Percentiles rank a stretch among this genome's conserved stretches.
Evolutionary conservation across 1,139 yeast species (phyloP).

Genomic region (Yamadazyma spencermartinsiae): DNA sequence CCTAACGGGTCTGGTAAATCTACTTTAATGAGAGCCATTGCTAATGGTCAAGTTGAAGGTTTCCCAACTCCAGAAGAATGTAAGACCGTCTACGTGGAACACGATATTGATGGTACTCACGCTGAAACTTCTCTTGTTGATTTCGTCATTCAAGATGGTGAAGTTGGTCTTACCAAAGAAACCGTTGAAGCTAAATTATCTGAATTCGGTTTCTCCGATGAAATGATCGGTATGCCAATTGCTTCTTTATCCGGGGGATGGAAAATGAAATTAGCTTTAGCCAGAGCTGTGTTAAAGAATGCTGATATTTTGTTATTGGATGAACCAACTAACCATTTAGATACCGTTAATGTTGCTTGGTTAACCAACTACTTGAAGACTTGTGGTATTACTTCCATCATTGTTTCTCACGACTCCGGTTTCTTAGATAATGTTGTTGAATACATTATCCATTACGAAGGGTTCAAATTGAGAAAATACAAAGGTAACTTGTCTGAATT

Average conservation of each 20-base stretch:
- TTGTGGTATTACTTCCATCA: slow-evolving; percentile 96
- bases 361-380: slow-evolving; percentile 97
- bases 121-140: slow-evolving; percentile 93
- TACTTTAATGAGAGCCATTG: slow-evolving; percentile 99
- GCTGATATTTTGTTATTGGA: slow-evolving; percentile 97
- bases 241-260: slow-evolving; percentile 99
- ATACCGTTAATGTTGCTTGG: slow-evolving; percentile 99
- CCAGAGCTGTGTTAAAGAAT: slow-evolving; percentile 98
- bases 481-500: slow-evolving; percentile 99
- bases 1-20: slow-evolving; percentile 99
- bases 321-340: slow-evolving; percentile 99
- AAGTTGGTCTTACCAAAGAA: slow-evolving; percentile 71
- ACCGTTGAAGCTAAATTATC: slow-evolving; percentile 70
- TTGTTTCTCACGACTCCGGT: slow-evolving; percentile 99
- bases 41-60: slow-evolving; percentile 99
- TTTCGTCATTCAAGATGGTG: slow-evolving; percentile 81
- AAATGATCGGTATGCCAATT: slow-evolving; percentile 89
- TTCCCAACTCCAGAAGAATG: slow-evolving; percentile 99
- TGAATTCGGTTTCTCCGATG: slow-evolving; percentile 91
- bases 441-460: slow-evolving; percentile 99
- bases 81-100: slow-evolving; percentile 99
- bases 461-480: slow-evolving; percentile 99
- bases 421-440: slow-evolving; percentile 97
- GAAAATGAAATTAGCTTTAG: slow-evolving; percentile 99
- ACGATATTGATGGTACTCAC: slow-evolving; percentile 97